phyloP scores from a whole-genome alignment of 352 stramenopile genomes.

The Phytopythium vexans region DNA sequence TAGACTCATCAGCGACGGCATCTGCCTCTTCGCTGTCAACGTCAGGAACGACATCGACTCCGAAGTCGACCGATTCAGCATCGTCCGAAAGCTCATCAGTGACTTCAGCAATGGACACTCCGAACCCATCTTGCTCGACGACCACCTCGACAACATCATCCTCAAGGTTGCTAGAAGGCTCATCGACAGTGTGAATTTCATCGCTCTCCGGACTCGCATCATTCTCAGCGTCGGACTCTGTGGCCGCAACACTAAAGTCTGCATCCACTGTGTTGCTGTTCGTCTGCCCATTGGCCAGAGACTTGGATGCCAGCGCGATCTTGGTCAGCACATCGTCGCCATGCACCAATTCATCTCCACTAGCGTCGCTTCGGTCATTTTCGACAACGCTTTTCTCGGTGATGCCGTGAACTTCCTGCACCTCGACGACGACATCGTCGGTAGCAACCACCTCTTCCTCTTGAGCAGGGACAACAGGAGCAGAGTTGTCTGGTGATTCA shows the following conservation, averaged over 20 bases:
- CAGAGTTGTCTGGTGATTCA: constrained; percentile 1
- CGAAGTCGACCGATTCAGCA: neutral
- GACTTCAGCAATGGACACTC: constrained; percentile 3
- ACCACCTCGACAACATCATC: constrained; percentile 9
- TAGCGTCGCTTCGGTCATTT: constrained; percentile 2
- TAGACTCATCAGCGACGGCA: neutral
- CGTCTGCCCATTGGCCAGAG: constrained; percentile 6
- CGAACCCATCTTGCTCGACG: constrained; percentile 6
- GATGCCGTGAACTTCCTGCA: neutral
- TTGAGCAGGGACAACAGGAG: constrained; percentile 1
- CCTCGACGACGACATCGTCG: constrained; percentile 6
- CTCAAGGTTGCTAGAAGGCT: neutral
- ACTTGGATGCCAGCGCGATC: constrained; percentile 33
- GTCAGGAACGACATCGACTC: neutral
- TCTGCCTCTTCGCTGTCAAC: neutral
- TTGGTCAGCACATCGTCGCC: constrained; percentile 19
- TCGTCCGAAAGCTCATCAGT: neutral
- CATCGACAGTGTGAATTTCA: neutral
- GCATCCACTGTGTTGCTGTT: neutral
- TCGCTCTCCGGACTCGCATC: neutral
- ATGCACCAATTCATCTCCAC: neutral
- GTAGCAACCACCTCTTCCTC: neutral
- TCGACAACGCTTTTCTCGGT: constrained; percentile 3
- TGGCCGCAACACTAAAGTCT: neutral
- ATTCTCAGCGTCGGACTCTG: constrained; percentile 3